phyloP scores from a whole-genome alignment of 225 moss, liverwort and hornwort species.

The Rhytidiadelphus loreus region DNA sequence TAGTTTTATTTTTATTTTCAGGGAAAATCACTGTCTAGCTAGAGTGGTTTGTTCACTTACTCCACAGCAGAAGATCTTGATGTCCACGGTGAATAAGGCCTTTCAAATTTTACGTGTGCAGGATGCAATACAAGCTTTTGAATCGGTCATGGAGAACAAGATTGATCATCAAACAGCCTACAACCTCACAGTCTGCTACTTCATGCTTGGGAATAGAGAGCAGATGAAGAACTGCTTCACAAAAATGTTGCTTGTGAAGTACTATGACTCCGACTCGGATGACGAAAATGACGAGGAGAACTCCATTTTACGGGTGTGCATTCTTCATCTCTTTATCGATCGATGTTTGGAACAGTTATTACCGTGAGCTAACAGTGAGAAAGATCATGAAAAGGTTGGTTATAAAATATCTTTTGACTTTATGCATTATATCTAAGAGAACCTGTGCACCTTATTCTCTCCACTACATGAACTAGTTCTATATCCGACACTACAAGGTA shows the following conservation, averaged over 20 bases:
- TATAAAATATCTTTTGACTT: not conserved
- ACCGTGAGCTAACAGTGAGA: not conserved
- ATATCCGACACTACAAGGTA: not conserved
- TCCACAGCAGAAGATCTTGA: not conserved
- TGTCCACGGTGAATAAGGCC: not conserved
- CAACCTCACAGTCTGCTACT: constrained; percentile 73
- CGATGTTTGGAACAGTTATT: not conserved
- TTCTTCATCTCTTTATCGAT: not conserved
- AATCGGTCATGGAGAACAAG: constrained; percentile 65
- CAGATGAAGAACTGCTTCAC: constrained; percentile 78
- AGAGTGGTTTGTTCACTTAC: not conserved
- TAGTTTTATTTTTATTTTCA: not conserved
- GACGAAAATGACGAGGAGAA: constrained; percentile 51
- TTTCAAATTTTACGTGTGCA: not conserved
- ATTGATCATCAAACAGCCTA: constrained; percentile 90
- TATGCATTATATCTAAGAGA: not conserved
- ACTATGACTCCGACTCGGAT: constrained; percentile 69
- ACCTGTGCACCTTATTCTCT: not conserved
- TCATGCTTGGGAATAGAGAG: constrained; percentile 47
- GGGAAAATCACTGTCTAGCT: not conserved
- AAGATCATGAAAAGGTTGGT: not conserved
- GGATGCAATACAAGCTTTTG: constrained; percentile 77
- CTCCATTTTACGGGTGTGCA: constrained; percentile 35
- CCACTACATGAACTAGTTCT: not conserved
- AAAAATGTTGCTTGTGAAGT: constrained; percentile 82